Evolutionary conservation across 2,329 filamentous ascomycete species (phyloP).

Genomic region (Penicillium sclerotigenum): DNA sequence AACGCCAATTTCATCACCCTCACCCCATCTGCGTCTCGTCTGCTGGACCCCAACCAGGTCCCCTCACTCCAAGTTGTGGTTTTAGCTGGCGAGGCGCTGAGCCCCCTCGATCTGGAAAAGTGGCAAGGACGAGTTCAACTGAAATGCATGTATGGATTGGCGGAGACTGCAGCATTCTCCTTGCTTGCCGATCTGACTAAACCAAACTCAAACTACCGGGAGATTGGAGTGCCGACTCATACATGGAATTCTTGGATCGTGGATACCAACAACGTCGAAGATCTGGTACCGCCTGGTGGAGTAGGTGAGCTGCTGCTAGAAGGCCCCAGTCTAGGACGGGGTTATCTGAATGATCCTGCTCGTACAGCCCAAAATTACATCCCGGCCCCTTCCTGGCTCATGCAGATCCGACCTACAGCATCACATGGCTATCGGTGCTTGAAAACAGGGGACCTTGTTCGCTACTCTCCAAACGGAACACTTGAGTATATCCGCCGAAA

Average conservation of each 20-base stretch:
- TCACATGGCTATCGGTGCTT: background rate
- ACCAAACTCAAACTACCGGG: background rate
- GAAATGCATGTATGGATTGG: background rate
- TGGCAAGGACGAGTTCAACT: background rate
- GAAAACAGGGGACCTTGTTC: background rate
- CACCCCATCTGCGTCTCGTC: background rate
- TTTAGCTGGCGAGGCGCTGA: background rate
- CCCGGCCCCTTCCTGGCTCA: background rate
- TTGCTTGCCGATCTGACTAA: background rate
- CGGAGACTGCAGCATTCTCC: background rate
- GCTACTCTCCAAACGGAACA: constrained; percentile 27
- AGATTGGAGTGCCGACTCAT: background rate
- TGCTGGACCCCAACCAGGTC: background rate
- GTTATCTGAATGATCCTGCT: background rate
- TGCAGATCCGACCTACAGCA: background rate
- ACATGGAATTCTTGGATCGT: background rate
- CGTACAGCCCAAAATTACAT: background rate
- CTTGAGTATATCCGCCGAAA: constrained; percentile 32
- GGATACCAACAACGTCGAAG: background rate
- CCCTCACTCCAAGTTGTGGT: background rate
- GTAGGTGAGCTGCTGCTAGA: background rate
- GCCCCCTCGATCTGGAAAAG: background rate
- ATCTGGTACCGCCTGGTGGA: background rate
- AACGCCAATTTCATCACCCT: background rate
- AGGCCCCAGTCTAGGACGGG: background rate